Evolutionary conservation across 768 basidiomycete genomes (phyloP), one percentile per base, ranked within the genome.

Genomic region (Nidularia sp.): DNA sequence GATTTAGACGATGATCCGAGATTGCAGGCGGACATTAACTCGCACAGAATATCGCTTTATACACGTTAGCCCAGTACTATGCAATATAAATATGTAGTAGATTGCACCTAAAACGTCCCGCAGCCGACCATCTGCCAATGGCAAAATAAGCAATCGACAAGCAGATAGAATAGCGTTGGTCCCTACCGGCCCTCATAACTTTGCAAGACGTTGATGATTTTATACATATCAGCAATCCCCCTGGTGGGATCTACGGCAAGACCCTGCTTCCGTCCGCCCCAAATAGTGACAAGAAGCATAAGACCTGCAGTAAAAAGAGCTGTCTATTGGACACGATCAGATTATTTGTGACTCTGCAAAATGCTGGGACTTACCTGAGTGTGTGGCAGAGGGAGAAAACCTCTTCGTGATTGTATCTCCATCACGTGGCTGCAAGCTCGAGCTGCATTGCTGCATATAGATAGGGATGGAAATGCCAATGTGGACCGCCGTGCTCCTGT

Each of bases 371-470:
- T 45, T 48, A 59, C 64, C 56, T 61, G 51, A 3, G 45, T 34
- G 35, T 51, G 57, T 12, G 55, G 50, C 36, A 55, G 15, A 42
- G 50, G 41, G 22, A 34, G 10, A 45, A 13, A 49, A 13, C 13
- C 39, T 43, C 53, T 34, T n/a, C 13, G 43, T 53, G 59, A 54
- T 47, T 60, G 64, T 8, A 72, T 68, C 52, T 87, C 83, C 43
- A 85, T 62, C 32, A 90, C 74, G 45, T 84, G 83, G 22, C 74
- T 73, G 47, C 77, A 81, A 0, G 83, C 81, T 7, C 88, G 73
- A 1, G 88, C 84, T 0, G 88, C 79, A 47, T 86, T 88, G 32
- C 81, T 80, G 62, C 86, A 88, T 45, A 90, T 89, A 0, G 86
- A 84, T 6, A 89, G 73, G 0, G 86, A 45, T 75, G 81, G 78